Conservation (phyloP, 2,329 filamentous ascomycete genomes). For the Malbranchea cinnamomea region DNA sequence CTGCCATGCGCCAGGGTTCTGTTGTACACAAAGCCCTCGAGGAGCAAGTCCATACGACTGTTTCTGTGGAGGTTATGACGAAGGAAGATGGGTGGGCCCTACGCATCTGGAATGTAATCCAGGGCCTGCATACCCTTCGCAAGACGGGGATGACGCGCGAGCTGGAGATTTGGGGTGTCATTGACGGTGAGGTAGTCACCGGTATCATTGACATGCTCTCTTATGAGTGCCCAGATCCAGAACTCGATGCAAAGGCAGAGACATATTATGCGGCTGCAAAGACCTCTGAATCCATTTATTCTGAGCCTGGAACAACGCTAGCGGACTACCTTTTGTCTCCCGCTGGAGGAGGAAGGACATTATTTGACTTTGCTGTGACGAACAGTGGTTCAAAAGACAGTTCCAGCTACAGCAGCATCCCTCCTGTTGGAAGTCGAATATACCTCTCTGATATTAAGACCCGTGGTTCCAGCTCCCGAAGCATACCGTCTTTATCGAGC, state of each 20-base stretch:
- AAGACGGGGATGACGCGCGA: constrained; percentile 60
- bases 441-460: constrained; percentile 90
- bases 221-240: constrained; percentile 57
- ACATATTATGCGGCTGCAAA: constrained; percentile 24
- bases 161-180: constrained; percentile 68
- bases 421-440: constrained; percentile 17
- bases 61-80: constrained; percentile 54
- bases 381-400: constrained; percentile 11
- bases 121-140: constrained; percentile 60
- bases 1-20: constrained; percentile 71
- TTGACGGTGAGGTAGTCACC: constrained; percentile 71
- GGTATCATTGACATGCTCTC: constrained; percentile 82
- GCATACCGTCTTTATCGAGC: constrained; percentile 43
- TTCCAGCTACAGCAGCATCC: background rate
- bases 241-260: constrained; percentile 48
- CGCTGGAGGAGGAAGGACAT: constrained; percentile 20
- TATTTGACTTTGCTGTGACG: constrained; percentile 18
- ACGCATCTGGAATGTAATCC: constrained; percentile 78
- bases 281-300: constrained; percentile 21
- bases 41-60: constrained; percentile 65
- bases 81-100: constrained; percentile 74
- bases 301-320: constrained; percentile 32
- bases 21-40: constrained; percentile 72
- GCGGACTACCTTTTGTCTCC: constrained; percentile 29
- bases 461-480: constrained; percentile 38